These are phyloP conservation scores for Bertia moriformis DNA, from an alignment of 2,329 filamentous ascomycete genomes.

Conservation along the genomic window DNA sequence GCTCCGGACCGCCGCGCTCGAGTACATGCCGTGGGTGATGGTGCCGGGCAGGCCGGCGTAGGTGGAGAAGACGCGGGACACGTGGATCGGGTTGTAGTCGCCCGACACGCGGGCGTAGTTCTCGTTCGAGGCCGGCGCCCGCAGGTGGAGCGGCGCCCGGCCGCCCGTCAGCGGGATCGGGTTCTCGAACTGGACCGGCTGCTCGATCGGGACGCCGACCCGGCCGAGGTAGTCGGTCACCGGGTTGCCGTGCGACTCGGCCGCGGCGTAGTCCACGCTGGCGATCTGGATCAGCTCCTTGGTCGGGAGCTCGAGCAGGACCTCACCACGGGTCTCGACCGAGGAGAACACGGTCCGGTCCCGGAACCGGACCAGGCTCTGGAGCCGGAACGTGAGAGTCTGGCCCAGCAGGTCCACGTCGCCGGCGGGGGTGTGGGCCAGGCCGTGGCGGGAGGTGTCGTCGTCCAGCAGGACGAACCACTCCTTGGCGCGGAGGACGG, in stretches of 20 bases:
- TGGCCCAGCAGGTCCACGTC: slow-evolving; percentile 82
- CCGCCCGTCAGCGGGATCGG: slow-evolving; percentile 88
- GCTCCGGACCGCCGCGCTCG: slow-evolving; percentile 86
- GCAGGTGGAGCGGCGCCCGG: slow-evolving; percentile 74
- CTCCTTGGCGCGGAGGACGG: slow-evolving; percentile 87
- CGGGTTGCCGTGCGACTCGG: slow-evolving; percentile 83
- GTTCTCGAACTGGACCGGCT: slow-evolving; percentile 94
- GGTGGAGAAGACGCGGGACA: slow-evolving; percentile 87
- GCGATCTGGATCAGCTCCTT: slow-evolving; percentile 96
- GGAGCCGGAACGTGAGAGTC: slow-evolving; percentile 88
- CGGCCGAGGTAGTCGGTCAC: slow-evolving; percentile 92
- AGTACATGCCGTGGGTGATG: slow-evolving; percentile 99
- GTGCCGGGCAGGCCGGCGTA: slow-evolving; percentile 93
- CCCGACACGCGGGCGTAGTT: slow-evolving; percentile 95
- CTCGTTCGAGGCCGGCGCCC: slow-evolving; percentile 90
- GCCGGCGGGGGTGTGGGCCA: no score
- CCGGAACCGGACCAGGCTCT: slow-evolving; percentile 85
- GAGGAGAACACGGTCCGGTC: slow-evolving; percentile 83
- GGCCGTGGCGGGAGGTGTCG: no score
- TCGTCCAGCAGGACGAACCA: slow-evolving; percentile 82
- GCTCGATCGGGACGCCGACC: slow-evolving; percentile 81
- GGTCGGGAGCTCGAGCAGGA: slow-evolving; percentile 82
- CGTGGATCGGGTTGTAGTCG: slow-evolving; percentile 97
- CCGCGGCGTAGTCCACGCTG: slow-evolving; percentile 90
- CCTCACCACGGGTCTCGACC: slow-evolving; percentile 82